Percentiles rank a stretch among this genome's conserved stretches.
These are phyloP conservation scores for Trichosporon sp. DNA, from an alignment of 1,284 basidiomycete species.

Conservation along the genomic window DNA sequence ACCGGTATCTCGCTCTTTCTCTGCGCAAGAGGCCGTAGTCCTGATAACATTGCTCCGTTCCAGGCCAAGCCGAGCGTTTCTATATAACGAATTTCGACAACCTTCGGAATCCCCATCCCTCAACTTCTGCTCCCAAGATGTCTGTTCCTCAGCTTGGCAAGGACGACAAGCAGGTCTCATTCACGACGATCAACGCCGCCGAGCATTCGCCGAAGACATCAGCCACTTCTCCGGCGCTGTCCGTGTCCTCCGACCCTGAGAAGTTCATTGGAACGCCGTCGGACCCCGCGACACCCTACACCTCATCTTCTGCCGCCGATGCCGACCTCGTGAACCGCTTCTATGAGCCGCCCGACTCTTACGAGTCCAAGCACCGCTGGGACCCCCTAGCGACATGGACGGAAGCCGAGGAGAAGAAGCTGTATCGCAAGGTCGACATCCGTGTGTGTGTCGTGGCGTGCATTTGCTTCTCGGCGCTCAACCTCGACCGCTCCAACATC, in stretches of 20 bases:
- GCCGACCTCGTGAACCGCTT: slow-evolving; percentile 12
- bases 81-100: background rate
- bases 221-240: background rate
- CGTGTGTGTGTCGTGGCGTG: slow-evolving; percentile 30
- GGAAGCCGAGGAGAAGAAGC: slow-evolving; percentile 34
- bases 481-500: slow-evolving; percentile 40
- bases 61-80: background rate
- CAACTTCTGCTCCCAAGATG: background rate
- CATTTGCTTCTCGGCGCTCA: slow-evolving; percentile 37
- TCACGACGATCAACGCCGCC: background rate
- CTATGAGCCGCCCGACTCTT: slow-evolving; percentile 35
- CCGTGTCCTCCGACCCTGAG: background rate
- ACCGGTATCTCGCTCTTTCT: background rate
- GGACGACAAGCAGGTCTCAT: background rate
- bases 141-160: background rate
- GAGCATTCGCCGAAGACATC: background rate
- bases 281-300: background rate
- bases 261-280: background rate
- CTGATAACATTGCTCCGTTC: background rate
- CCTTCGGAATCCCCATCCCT: background rate
- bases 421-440: slow-evolving; percentile 32
- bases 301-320: background rate
- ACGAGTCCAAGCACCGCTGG: slow-evolving; percentile 42
- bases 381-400: slow-evolving; percentile 46
- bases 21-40: background rate